Conservation (phyloP, 2,329 filamentous ascomycete genomes). For the Acephala macrosclerotiorum region DNA sequence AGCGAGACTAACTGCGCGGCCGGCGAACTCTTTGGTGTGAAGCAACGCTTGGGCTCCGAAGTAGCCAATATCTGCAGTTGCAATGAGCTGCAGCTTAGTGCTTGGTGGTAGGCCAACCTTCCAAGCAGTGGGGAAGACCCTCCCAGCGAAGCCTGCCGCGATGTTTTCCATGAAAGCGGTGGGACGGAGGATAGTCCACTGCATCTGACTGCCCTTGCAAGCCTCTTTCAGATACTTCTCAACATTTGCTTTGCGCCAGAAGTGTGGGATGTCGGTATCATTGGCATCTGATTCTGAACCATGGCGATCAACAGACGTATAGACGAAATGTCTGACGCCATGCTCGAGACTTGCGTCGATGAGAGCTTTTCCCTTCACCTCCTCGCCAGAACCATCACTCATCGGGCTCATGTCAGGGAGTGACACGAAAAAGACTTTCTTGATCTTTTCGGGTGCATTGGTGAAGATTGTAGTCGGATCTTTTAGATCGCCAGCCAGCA, state of each 20-base stretch:
- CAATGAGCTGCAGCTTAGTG: constrained; percentile 51
- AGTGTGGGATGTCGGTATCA: constrained; percentile 60
- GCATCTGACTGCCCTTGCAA: constrained; percentile 49
- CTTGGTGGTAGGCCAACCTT: constrained; percentile 36
- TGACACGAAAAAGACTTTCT: constrained; percentile 67
- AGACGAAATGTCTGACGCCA: constrained; percentile 61
- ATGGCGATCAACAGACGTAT: constrained; percentile 64
- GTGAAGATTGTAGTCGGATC: constrained; percentile 58
- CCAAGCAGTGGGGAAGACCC: constrained; percentile 43
- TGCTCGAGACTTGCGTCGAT: constrained; percentile 58
- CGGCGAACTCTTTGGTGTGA: constrained; percentile 47
- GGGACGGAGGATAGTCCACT: constrained; percentile 62
- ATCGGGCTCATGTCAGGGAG: constrained; percentile 30
- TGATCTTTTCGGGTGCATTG: constrained; percentile 49
- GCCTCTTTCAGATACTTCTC: constrained; percentile 59
- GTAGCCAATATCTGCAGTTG: constrained; percentile 53
- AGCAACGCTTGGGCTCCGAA: constrained; percentile 54
- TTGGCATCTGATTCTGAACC: constrained; percentile 52
- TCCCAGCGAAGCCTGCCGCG: constrained; percentile 34
- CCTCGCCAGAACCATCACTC: constrained; percentile 39
- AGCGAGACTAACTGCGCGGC: constrained; percentile 50
- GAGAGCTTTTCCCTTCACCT: constrained; percentile 58
- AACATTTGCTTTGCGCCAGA: constrained; percentile 61
- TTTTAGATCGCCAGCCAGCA: constrained; percentile 64
- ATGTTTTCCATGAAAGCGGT: constrained; percentile 62